A percentile compares a stretch with the other conserved stretches of the same genome.
phyloP scores from a whole-genome alignment of 176 grass and related monocot species.

The Cenchrus americanus region DNA sequence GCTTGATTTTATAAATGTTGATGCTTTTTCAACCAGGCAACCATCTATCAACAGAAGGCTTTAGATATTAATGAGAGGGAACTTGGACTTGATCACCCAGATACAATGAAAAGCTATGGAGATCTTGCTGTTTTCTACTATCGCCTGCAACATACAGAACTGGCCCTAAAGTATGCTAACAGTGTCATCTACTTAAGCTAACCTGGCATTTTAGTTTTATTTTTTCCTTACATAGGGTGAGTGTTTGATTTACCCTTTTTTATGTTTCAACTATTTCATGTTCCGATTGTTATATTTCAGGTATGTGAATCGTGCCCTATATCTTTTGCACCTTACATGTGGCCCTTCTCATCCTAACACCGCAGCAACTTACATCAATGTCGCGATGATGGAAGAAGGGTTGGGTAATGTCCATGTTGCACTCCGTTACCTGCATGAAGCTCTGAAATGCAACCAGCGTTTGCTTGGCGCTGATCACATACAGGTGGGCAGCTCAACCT shows the following conservation, averaged over 20 bases:
- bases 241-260: constrained; percentile 23
- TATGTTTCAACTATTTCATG: constrained; percentile 7
- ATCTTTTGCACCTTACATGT: constrained; percentile 94
- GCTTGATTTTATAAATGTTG: constrained; percentile 35
- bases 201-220: constrained; percentile 23
- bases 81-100: constrained; percentile 98
- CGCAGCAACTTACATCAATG: constrained; percentile 98
- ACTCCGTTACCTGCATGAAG: constrained; percentile 89
- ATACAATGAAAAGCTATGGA: constrained; percentile 99
- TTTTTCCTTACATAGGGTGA: constrained; percentile 16
- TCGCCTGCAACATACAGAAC: constrained; percentile 97
- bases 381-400: constrained; percentile 99
- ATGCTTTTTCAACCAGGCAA: constrained; percentile 69
- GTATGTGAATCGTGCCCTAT: constrained; percentile 97
- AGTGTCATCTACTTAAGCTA: constrained; percentile 25
- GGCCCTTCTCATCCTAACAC: constrained; percentile 98
- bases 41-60: constrained; percentile 98
- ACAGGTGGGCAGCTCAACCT: constrained; percentile 68
- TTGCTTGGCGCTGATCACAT: constrained; percentile 97
- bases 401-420: constrained; percentile 98
- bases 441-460: constrained; percentile 95
- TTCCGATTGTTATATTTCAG: constrained; percentile 51
- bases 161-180: constrained; percentile 84
- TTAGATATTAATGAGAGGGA: constrained; percentile 99
- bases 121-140: constrained; percentile 99